Evolutionary conservation across 169 alveolate species (phyloP), one percentile per base, ranked within the genome.

Genomic region (Cardiosporidium cionae): DNA sequence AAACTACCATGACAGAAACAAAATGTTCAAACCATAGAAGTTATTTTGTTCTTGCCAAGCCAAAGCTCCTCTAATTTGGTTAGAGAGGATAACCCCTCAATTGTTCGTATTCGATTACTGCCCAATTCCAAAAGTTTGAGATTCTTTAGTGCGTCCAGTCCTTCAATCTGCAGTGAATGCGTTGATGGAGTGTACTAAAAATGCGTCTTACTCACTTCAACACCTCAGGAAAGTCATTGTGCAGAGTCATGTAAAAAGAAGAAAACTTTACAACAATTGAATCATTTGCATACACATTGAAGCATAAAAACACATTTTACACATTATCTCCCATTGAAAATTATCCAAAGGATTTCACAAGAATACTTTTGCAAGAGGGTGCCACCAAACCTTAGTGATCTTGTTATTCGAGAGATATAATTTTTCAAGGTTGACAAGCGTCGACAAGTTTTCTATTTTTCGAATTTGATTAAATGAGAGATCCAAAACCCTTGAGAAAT

Each of bases 31-130:
- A 70, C 70, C 85, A 79, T 68, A 31, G 36, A 52, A 2, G 78
- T 63, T 68, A 92, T 76, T 70, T 90, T 92, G 84, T 92, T 92
- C 32, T 88, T 85, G 27, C 96, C 96, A 31, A 92, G 78, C 90
- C 90, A 85, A 5, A 85, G 74, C 28, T 85, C 90, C 65, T 85
- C 76, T 33, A 85, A 63, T 36, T 70, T 52, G 0, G 33, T 7
- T 65, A 81, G 78, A 4, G 68, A 32, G 29, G 86, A 76, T n/a
- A 74, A 52, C 0, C 80, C 68, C 7, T 52, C 82, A 7, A 81
- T 67, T 28, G 72, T 66, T 22, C 34, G 67, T 23, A 81, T 68
- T 52, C 75, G 65, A 69, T 85, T 85, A 29, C 74, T 69, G 29
- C 83, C 78, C 67, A 85, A 53, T 58, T 85, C 90, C 95, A 94